Conservation (phyloP, 495 filamentous ascomycete genomes). For the Ascobolus immersus region DNA sequence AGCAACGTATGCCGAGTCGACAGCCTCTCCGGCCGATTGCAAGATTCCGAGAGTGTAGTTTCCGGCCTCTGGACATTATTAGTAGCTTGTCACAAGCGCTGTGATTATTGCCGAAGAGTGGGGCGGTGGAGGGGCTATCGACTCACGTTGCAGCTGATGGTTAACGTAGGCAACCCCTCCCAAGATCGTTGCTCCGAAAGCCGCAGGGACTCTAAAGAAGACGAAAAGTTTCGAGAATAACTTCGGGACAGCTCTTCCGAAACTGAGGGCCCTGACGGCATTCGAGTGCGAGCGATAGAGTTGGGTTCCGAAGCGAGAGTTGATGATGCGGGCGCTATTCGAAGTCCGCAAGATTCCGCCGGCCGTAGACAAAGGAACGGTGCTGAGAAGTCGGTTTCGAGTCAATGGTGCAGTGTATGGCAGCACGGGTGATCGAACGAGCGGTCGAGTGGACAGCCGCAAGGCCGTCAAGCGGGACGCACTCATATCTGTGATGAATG, state of each 20-base stretch:
- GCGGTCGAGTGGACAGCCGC: no score
- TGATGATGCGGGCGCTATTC: no score
- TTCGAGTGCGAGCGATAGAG: conserved; percentile 31
- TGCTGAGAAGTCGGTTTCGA: no score
- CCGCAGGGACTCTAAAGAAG: conserved; percentile 62
- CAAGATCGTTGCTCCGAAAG: conserved; percentile 71
- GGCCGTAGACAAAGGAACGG: no score
- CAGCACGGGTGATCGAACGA: no score
- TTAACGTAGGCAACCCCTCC: conserved; percentile 76
- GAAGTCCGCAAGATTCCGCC: no score
- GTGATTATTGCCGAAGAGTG: neutral
- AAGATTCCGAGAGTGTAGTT: conserved; percentile 70
- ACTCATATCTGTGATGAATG: no score
- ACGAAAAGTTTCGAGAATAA: conserved; percentile 71
- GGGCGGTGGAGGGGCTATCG: no score
- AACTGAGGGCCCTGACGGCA: conserved; percentile 63
- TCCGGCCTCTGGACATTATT: conserved; percentile 41
- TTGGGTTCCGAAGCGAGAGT: no score
- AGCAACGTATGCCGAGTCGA: conserved; percentile 35
- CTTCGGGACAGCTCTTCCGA: conserved; percentile 61
- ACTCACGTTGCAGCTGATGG: conserved; percentile 79
- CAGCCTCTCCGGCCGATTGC: conserved; percentile 39
- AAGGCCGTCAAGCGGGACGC: no score
- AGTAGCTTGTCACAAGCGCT: conserved; percentile 8
- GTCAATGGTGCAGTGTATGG: no score